Percentiles rank a stretch among this genome's conserved stretches.
Conservation (phyloP, 2,329 filamentous ascomycete genomes). For the Fusarium sambucinum region DNA sequence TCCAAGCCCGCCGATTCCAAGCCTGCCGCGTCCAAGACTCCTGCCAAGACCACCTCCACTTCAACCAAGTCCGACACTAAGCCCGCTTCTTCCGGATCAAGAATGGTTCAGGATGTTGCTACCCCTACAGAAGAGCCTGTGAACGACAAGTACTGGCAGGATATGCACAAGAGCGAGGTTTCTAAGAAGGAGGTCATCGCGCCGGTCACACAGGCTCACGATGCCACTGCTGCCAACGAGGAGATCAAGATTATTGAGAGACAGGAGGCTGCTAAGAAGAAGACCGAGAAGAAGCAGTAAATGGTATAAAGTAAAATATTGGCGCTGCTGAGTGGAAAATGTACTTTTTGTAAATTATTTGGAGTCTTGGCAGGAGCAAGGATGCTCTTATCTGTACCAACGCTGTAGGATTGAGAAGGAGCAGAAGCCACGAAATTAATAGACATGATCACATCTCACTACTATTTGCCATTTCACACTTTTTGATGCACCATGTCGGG, state of each 20-base stretch:
- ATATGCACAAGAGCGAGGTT: conserved; percentile 19
- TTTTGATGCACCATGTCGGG: not conserved
- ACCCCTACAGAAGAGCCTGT: conserved; percentile 26
- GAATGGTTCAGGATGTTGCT: conserved; percentile 29
- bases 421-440: conserved; percentile 43
- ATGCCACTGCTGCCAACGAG: conserved; percentile 50
- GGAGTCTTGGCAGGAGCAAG: conserved; percentile 29
- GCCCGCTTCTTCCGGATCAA: conserved; percentile 5
- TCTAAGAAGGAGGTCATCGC: conserved; percentile 31
- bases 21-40: not conserved
- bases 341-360: conserved; percentile 44
- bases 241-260: conserved; percentile 37
- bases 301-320: conserved; percentile 3
- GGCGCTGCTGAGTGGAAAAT: conserved; percentile 15
- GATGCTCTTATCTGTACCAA: conserved; percentile 45
- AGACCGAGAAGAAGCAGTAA: conserved; percentile 29
- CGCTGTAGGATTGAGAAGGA: conserved; percentile 43
- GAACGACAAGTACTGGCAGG: conserved; percentile 23
- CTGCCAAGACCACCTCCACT: no score
- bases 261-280: conserved; percentile 29
- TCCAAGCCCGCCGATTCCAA: not conserved
- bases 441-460: conserved; percentile 47
- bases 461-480: not conserved
- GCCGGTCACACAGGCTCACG: conserved; percentile 39
- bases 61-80: not conserved